Percentiles rank a stretch among this genome's conserved stretches.
Evolutionary conservation across 805 yeast species (phyloP).

Genomic region (Nakazawaea sp.): DNA sequence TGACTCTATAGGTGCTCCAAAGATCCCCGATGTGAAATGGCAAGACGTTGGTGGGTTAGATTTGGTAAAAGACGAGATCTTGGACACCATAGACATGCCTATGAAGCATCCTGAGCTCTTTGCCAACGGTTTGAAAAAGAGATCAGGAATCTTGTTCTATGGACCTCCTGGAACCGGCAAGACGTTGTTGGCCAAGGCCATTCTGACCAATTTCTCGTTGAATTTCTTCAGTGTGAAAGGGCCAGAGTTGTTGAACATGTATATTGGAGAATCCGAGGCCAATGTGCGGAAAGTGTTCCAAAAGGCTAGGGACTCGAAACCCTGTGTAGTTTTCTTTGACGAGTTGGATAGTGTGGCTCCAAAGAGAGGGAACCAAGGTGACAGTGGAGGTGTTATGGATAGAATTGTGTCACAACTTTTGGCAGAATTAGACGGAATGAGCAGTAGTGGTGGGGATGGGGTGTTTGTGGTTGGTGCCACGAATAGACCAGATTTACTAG

Average conservation of each 20-base stretch:
- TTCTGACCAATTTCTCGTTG: constrained; percentile 89
- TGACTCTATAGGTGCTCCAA: constrained; percentile 94
- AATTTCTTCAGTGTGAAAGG: constrained; percentile 97
- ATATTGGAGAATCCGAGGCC: constrained; percentile 97
- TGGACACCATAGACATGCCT: constrained; percentile 96
- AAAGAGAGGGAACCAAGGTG: constrained; percentile 97
- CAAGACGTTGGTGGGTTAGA: constrained; percentile 96
- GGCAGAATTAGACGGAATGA: constrained; percentile 96
- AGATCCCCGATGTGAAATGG: constrained; percentile 94
- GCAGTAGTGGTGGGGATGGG: constrained; percentile 73
- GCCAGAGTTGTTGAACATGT: constrained; percentile 94
- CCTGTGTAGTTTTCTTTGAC: constrained; percentile 96
- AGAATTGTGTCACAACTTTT: constrained; percentile 91
- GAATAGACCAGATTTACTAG: constrained; percentile 90
- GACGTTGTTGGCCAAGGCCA: constrained; percentile 91
- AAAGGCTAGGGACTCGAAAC: constrained; percentile 91
- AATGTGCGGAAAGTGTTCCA: constrained; percentile 93
- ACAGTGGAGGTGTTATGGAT: constrained; percentile 99
- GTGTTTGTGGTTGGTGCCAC: constrained; percentile 99
- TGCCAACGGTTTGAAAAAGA: constrained; percentile 80
- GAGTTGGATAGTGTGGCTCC: constrained; percentile 98
- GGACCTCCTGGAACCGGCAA: constrained; percentile 99
- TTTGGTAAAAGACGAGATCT: constrained; percentile 80
- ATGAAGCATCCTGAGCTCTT: constrained; percentile 88
- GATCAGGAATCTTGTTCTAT: constrained; percentile 90